Evolutionary conservation across 768 basidiomycete genomes (phyloP).

Genomic region (Gymnopilus junonius): DNA sequence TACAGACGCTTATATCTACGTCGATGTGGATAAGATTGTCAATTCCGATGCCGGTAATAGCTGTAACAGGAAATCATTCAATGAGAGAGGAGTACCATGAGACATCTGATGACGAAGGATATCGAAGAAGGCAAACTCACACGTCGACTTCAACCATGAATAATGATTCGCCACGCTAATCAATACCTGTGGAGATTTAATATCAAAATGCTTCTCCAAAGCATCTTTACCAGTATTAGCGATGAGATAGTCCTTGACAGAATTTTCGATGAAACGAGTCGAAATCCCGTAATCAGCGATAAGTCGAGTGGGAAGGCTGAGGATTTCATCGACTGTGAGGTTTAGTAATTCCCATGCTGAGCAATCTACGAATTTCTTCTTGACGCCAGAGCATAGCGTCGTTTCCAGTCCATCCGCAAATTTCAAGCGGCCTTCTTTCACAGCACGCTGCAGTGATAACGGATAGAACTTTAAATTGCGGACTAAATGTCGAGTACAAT

Average conservation of each 20-base stretch:
- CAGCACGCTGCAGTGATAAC: slow-evolving; percentile 37
- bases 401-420: slow-evolving; percentile 36
- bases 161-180: slow-evolving; percentile 34
- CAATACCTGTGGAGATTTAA: slow-evolving; percentile 27
- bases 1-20: slow-evolving; percentile 41
- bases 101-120: too few relatives aligned
- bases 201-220: slow-evolving; percentile 17
- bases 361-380: slow-evolving; percentile 32
- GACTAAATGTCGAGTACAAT: slow-evolving; percentile 25
- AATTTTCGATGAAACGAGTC: slow-evolving; percentile 28
- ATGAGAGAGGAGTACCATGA: too few relatives aligned
- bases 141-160: slow-evolving; percentile 52
- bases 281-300: slow-evolving; percentile 37
- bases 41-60: slow-evolving; percentile 47
- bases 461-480: slow-evolving; percentile 53
- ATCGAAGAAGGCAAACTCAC: slow-evolving; percentile 26
- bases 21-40: slow-evolving; percentile 37
- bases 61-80: slow-evolving; percentile 24
- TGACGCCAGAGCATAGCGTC: slow-evolving; percentile 22
- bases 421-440: slow-evolving; percentile 28
- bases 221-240: slow-evolving; percentile 40
- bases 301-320: slow-evolving; percentile 39
- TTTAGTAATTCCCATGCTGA: slow-evolving; percentile 47
- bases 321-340: slow-evolving; percentile 31
- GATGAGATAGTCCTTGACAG: slow-evolving; percentile 34